Conservation (phyloP, 305 asterid species). For the Fraxinus sp. region DNA sequence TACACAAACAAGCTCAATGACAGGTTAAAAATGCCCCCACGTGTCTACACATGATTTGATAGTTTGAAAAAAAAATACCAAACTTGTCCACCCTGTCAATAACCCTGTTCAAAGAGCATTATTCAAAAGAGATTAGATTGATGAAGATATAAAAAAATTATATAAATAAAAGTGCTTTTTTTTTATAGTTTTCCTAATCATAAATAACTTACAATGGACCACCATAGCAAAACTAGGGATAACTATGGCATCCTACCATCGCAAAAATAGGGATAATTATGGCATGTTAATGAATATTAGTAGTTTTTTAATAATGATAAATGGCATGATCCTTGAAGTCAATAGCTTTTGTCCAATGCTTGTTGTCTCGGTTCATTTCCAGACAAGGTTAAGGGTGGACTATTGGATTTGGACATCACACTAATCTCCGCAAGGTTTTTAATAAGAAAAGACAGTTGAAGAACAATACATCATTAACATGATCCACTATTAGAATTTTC, state of each 20-base stretch:
- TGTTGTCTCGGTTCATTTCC: constrained; percentile 17
- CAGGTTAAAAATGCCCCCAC: too few species aligned
- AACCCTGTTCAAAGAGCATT: too few species aligned
- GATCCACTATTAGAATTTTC: background rate
- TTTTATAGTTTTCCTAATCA: background rate
- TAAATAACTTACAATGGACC: constrained; percentile 5
- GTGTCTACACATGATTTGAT: too few species aligned
- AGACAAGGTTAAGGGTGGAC: constrained; percentile 25
- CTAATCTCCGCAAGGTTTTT: background rate
- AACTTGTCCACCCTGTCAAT: too few species aligned
- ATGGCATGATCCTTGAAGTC: constrained; percentile 31
- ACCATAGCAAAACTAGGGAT: constrained; percentile 18
- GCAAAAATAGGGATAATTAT: background rate
- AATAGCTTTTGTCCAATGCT: constrained; percentile 25
- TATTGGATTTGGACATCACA: constrained; percentile 26
- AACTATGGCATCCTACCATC: background rate
- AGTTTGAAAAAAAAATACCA: too few species aligned
- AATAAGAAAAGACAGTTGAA: background rate
- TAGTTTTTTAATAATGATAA: constrained; percentile 20
- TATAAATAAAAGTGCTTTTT: background rate
- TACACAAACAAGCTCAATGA: too few species aligned
- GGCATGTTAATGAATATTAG: background rate
- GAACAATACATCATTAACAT: too few species aligned
- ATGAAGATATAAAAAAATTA: background rate
- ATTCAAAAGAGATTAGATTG: background rate